Conservation (phyloP, 352 stramenopile species). For the Phytophthora ramorum region DNA sequence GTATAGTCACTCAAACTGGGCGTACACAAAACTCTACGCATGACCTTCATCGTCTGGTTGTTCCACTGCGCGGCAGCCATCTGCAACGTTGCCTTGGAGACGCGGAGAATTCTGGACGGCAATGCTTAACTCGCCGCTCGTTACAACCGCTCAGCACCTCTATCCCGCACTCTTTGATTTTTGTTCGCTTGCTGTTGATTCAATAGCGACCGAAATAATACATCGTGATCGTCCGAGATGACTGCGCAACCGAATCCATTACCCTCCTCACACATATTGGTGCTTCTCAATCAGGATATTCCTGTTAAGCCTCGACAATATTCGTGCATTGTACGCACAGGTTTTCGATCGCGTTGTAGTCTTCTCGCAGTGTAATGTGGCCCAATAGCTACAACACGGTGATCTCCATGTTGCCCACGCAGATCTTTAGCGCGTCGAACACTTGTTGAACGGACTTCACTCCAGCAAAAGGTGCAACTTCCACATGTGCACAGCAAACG, state of each 20-base stretch:
- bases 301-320: background rate
- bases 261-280: background rate
- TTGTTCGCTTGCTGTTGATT: constrained; percentile 7
- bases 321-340: constrained; percentile 8
- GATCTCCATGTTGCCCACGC: constrained; percentile 41
- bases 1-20: background rate
- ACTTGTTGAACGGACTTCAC: too few relatives aligned
- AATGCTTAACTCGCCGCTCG: constrained; percentile 3
- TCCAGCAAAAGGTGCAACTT: constrained; percentile 26
- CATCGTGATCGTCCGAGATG: constrained; percentile 13
- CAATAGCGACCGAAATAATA: background rate
- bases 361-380: constrained; percentile 39
- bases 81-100: constrained; percentile 1
- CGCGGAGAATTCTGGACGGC: background rate
- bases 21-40: background rate
- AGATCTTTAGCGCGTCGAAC: too few relatives aligned
- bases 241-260: constrained; percentile 1
- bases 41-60: constrained; percentile 21
- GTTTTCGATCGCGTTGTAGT: constrained; percentile 40
- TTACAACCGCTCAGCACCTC: constrained; percentile 10
- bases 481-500: constrained; percentile 33
- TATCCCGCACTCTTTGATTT: background rate
- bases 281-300: background rate
- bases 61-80: constrained; percentile 9
- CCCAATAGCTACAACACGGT: constrained; percentile 34